These are phyloP conservation scores for Tricholoma sp. DNA, from an alignment of 768 basidiomycete species.

Conservation along the genomic window DNA sequence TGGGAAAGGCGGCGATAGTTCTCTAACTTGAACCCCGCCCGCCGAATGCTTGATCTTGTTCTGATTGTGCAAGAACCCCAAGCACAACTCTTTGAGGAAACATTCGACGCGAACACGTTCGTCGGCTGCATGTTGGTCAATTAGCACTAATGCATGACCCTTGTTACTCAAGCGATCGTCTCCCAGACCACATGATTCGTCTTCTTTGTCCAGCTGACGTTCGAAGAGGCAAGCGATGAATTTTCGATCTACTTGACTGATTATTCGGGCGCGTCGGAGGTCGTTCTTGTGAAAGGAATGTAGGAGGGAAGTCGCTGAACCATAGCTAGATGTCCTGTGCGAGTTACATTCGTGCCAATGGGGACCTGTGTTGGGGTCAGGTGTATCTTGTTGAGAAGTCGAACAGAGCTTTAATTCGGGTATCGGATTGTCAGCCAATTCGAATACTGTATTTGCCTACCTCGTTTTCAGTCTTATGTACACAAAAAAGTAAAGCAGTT, in stretches of 20 bases:
- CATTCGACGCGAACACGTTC: conserved; percentile 90
- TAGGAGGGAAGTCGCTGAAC: conserved; percentile 8
- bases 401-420: conserved; percentile 25
- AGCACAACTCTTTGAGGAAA: conserved; percentile 71
- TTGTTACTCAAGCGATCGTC: not conserved
- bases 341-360: not conserved
- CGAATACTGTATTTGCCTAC: conserved; percentile 57
- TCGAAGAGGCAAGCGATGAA: conserved; percentile 75
- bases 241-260: conserved; percentile 88
- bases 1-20: conserved; percentile 49
- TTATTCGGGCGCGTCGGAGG: conserved; percentile 51
- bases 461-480: not conserved
- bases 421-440: conserved; percentile 42
- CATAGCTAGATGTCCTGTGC: not conserved
- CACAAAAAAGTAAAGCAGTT: not conserved
- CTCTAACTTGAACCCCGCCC: conserved; percentile 31
- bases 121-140: conserved; percentile 99
- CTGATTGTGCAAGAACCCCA: conserved; percentile 52
- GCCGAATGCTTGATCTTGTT: conserved; percentile 19
- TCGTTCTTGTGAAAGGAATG: conserved; percentile 47
- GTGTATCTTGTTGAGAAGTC: conserved; percentile 1
- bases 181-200: conserved; percentile 3
- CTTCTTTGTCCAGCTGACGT: conserved; percentile 12
- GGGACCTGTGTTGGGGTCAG: not conserved
- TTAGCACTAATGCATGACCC: conserved; percentile 52